phyloP scores from a whole-genome alignment of 257 asterid genomes.

The Forsythia suspensa region DNA sequence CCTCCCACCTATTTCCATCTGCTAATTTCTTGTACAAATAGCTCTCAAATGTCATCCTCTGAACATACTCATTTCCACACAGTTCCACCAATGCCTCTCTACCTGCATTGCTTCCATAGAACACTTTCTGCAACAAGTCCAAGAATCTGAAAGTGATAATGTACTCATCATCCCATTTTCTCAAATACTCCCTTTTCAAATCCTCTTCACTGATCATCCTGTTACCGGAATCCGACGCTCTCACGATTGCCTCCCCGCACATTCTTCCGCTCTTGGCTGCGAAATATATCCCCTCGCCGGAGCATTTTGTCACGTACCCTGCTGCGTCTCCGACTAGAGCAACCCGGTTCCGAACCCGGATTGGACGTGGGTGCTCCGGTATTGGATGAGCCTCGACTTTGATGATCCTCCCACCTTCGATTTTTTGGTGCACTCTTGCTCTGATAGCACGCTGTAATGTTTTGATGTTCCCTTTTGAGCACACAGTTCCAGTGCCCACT shows the following conservation, averaged over 20 bases:
- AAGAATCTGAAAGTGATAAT: conserved; percentile 60
- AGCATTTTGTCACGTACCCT: conserved; percentile 83
- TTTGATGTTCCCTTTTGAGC: conserved; percentile 51
- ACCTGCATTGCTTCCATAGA: conserved; percentile 72
- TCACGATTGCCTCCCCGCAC: conserved; percentile 74
- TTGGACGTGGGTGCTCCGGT: conserved; percentile 79
- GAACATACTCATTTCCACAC: conserved; percentile 80
- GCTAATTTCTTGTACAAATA: conserved; percentile 73
- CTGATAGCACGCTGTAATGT: conserved; percentile 48
- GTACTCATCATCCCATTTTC: conserved; percentile 79
- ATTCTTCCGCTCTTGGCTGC: conserved; percentile 82
- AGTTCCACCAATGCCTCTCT: conserved; percentile 89
- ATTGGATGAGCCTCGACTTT: conserved; percentile 89
- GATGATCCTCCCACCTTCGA: conserved; percentile 54
- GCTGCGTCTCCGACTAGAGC: conserved; percentile 89
- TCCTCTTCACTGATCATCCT: conserved; percentile 58
- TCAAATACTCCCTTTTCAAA: conserved; percentile 71
- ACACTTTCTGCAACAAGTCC: conserved; percentile 67
- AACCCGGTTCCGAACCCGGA: conserved; percentile 59
- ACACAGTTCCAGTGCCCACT: conserved; percentile 71
- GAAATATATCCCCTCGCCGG: conserved; percentile 83
- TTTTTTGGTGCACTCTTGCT: conserved; percentile 41
- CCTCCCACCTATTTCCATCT: conserved; percentile 54
- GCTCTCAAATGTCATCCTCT: conserved; percentile 84
- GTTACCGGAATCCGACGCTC: conserved; percentile 66